A percentile compares a stretch with the other conserved stretches of the same genome.
Conservation (phyloP, 257 asterid genomes). For the Datura wrightii region DNA sequence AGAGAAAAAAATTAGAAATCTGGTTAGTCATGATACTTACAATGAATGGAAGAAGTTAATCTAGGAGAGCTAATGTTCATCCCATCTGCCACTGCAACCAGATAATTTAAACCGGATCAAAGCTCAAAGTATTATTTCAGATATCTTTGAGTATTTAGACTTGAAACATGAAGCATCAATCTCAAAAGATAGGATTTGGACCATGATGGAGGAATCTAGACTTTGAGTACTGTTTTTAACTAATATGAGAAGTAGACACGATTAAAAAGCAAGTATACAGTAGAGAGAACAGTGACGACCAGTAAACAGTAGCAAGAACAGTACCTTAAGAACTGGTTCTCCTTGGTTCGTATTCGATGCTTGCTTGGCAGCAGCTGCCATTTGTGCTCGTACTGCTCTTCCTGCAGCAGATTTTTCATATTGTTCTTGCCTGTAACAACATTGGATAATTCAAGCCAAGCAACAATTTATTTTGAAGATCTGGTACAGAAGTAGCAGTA, state of each 20-base stretch:
- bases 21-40: conserved; percentile 41
- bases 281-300: not conserved
- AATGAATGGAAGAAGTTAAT: conserved; percentile 30
- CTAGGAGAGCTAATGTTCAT: conserved; percentile 46
- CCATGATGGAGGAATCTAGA: not conserved
- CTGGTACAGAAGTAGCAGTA: not conserved
- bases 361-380: conserved; percentile 26
- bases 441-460: not conserved
- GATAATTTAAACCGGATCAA: conserved; percentile 28
- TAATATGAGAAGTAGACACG: not conserved
- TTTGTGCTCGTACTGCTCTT: conserved; percentile 29
- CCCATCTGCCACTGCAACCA: conserved; percentile 95
- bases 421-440: conserved; percentile 24
- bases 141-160: not conserved
- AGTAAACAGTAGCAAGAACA: not conserved
- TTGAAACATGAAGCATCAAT: not conserved
- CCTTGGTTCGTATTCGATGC: not conserved
- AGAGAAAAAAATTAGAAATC: not conserved
- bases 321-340: conserved; percentile 23
- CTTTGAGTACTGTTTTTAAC: conserved; percentile 19
- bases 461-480: not conserved
- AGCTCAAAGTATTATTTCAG: not conserved
- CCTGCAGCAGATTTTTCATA: conserved; percentile 28
- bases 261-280: not conserved
- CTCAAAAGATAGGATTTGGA: conserved; percentile 16